These are phyloP conservation scores for Myxozyma monticola DNA, from an alignment of 805 yeast species.

Conservation along the genomic window DNA sequence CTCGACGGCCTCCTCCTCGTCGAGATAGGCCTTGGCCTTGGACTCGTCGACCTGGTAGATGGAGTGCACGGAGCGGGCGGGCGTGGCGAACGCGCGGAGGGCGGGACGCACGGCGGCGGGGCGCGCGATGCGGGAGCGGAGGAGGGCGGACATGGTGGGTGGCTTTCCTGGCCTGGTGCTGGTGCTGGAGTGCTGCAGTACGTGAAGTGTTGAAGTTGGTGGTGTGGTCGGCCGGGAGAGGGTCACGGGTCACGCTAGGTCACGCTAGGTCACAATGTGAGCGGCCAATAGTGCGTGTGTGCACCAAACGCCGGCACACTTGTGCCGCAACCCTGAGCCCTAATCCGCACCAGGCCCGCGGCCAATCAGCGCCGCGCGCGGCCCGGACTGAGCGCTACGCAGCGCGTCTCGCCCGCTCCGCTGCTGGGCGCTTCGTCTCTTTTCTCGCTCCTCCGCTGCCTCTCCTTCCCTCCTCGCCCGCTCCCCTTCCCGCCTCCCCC, in stretches of 20 bases:
- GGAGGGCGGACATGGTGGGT: slow-evolving; percentile 24
- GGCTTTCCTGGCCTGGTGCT: too few relatives aligned
- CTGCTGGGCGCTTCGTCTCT: slow-evolving; percentile 3
- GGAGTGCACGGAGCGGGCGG: slow-evolving; percentile 11
- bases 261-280: too few relatives aligned
- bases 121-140: slow-evolving; percentile 17
- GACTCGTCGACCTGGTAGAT: slow-evolving; percentile 16
- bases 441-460: slow-evolving; percentile 16
- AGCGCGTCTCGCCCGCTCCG: neutral
- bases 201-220: too few relatives aligned
- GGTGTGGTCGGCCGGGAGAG: too few relatives aligned
- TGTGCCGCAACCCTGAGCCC: too few relatives aligned
- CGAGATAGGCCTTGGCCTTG: slow-evolving; percentile 25
- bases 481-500: slow-evolving; percentile 14
- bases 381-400: neutral
- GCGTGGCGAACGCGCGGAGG: slow-evolving; percentile 1
- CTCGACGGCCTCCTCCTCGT: slow-evolving; percentile 46
- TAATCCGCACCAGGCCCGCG: too few relatives aligned
- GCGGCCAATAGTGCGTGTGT: too few relatives aligned
- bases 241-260: too few relatives aligned
- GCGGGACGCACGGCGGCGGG: slow-evolving; percentile 13
- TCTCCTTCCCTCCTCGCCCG: slow-evolving; percentile 13
- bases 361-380: too few relatives aligned
- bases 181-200: too few relatives aligned
- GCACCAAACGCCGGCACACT: too few relatives aligned